These are phyloP conservation scores for Tuber brumale DNA, from an alignment of 495 filamentous ascomycete genomes.

Conservation along the genomic window DNA sequence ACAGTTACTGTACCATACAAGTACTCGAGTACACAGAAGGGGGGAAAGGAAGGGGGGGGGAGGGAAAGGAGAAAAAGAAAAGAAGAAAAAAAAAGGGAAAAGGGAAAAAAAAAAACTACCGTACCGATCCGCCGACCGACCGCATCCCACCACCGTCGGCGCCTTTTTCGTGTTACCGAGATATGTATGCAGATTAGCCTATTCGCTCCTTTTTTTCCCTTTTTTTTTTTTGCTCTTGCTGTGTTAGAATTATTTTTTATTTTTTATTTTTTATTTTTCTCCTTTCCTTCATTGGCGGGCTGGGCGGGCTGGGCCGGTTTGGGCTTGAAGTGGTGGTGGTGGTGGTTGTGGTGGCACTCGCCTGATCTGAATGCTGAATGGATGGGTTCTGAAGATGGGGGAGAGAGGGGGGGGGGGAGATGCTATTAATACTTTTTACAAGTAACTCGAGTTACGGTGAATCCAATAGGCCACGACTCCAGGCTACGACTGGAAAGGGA, in stretches of 20 bases:
- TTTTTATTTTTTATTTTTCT: too few relatives aligned
- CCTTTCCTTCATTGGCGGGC: neutral
- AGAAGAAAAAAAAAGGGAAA: neutral
- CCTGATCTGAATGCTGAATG: neutral
- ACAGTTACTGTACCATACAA: too few relatives aligned
- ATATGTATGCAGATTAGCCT: neutral
- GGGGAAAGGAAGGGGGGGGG: too few relatives aligned
- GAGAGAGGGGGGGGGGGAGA: neutral
- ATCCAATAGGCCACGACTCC: neutral
- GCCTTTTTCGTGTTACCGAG: neutral
- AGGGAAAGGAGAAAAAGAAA: neutral
- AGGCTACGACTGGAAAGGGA: neutral
- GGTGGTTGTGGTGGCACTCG: neutral
- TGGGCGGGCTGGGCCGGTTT: neutral
- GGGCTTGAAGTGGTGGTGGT: neutral
- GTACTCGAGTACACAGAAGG: neutral
- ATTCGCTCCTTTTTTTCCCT: neutral
- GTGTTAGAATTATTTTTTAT: too few relatives aligned
- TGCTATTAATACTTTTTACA: neutral
- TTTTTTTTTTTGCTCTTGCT: neutral
- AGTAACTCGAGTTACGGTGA: neutral
- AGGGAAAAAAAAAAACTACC: too few relatives aligned
- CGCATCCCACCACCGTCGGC: neutral
- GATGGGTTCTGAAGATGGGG: neutral
- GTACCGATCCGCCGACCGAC: neutral